Percentiles rank a stretch among this genome's conserved stretches.
phyloP scores from a whole-genome alignment of 2,329 filamentous ascomycete genomes.

The Zymoseptoria ardabiliae region DNA sequence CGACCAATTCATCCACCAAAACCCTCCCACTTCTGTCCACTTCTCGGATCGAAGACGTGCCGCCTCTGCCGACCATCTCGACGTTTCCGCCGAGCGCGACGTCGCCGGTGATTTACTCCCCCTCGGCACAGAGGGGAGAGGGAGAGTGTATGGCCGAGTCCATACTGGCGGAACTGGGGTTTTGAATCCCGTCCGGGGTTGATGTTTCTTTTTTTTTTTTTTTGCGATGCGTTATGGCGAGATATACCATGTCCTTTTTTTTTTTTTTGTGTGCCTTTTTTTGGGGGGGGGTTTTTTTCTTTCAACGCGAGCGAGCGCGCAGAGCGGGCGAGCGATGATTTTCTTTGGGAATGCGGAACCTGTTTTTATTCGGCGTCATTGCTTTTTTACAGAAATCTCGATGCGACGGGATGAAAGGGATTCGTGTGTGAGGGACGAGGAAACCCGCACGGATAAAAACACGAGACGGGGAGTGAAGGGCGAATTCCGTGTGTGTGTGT shows the following conservation, averaged over 20 bases:
- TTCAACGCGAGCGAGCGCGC: conserved; percentile 3
- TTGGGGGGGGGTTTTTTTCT: too few species aligned
- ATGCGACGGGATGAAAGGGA: neutral
- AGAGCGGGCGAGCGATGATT: neutral
- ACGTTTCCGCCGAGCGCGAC: neutral
- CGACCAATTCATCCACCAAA: conserved; percentile 14
- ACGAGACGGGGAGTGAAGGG: neutral
- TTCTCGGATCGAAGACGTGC: conserved; percentile 1
- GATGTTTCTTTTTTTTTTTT: conserved; percentile 13
- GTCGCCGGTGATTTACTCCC: neutral
- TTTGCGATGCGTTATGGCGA: neutral
- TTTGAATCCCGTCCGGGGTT: conserved; percentile 11
- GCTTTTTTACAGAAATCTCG: neutral
- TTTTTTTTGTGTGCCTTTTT: too few species aligned
- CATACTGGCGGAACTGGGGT: conserved; percentile 28
- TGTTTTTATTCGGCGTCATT: neutral
- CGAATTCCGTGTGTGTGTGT: neutral
- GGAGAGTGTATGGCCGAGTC: conserved; percentile 19
- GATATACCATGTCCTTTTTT: neutral
- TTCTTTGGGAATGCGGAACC: neutral
- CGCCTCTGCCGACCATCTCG: neutral
- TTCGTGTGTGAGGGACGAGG: neutral
- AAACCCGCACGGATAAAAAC: neutral
- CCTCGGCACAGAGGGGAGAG: conserved; percentile 3
- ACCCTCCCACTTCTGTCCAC: conserved; percentile 4